These are phyloP conservation scores for Hypoxylon fragiforme DNA, from an alignment of 495 filamentous ascomycete genomes.

Conservation along the genomic window DNA sequence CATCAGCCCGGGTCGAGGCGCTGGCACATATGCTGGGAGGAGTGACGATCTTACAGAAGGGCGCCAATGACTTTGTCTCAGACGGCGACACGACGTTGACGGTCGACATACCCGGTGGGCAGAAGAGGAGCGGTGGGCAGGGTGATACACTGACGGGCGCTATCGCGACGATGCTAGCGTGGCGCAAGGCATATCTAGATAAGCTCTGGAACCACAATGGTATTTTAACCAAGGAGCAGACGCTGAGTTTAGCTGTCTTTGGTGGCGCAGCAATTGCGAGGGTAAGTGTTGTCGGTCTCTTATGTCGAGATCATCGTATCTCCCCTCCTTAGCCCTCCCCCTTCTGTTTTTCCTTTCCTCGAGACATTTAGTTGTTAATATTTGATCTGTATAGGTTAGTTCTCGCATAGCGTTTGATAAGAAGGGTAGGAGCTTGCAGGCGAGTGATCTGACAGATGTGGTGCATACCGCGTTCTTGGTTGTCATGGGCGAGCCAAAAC, in stretches of 20 bases:
- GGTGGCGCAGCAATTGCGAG: slow-evolving; percentile 85
- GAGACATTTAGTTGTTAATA: no score
- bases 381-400: no score
- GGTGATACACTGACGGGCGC: slow-evolving; percentile 93
- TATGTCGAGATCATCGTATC: no score
- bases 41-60: slow-evolving; percentile 90
- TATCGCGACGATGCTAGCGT: slow-evolving; percentile 84
- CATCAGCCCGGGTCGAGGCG: slow-evolving; percentile 66
- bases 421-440: slow-evolving; percentile 87
- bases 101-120: slow-evolving; percentile 74
- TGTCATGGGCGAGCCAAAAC: slow-evolving; percentile 66
- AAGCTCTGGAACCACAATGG: slow-evolving; percentile 76
- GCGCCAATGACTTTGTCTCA: slow-evolving; percentile 78
- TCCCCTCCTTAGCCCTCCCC: no score
- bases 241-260: slow-evolving; percentile 77
- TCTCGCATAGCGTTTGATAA: slow-evolving; percentile 85
- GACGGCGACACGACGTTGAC: slow-evolving; percentile 76
- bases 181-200: slow-evolving; percentile 83
- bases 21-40: slow-evolving; percentile 80
- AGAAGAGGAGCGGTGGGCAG: slow-evolving; percentile 91
- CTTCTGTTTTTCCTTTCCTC: no score
- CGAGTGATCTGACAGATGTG: slow-evolving; percentile 90
- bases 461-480: slow-evolving; percentile 81
- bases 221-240: slow-evolving; percentile 61
- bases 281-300: slow-evolving; percentile 40